Base-by-base conservation (phyloP, 208 protist species). In the Trypanosomatidae sp. region DNA sequence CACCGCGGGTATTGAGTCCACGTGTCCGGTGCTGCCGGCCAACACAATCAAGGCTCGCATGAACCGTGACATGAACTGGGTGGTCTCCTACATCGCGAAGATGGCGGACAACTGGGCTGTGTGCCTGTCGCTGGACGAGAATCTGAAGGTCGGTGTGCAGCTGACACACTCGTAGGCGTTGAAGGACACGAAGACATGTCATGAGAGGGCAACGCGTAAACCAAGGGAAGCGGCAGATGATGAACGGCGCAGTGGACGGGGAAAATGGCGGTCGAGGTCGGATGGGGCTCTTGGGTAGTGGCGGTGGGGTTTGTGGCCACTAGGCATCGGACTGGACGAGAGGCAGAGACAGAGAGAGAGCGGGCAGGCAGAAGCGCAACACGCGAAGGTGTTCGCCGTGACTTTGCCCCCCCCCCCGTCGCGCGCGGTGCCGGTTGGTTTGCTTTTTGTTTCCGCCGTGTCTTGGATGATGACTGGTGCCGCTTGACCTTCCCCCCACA, bases 11-110 rank as follows among this genome's bases (percentile, higher is more conserved):
- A 10, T 84, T 2, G 86, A 93, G 83, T 67, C 79, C 33, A 73
- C 66, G 60, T 96, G 87, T 78, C 74, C 83, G 46, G 49, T 91
- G 30, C 62, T 83, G 41, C 88, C 84, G 66, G 76, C 70, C n/a
- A 93, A 96, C 81, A 81, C 80, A 10, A 66, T 96, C 70, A 92
- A 93, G 81, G 84, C 84, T 10, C 81, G 83, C 44, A 70, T 94
- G 55, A 84, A 90, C 82, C 78, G 80, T 58, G 78, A 84, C 50
- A 76, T 70, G 73, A 79, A 89, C 33, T 93, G 89, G 89, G 83
- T 81, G 33, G 73, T 87, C 13, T 36, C 83, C 19, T 96, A 93
- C 84, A 85, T 93, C 28, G 79, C 76, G 17, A 88, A 82, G 71
- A 76, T 91, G 62, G 80, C 82, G 13, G 85, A 91, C 69, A 86